These are phyloP conservation scores for Penicillium sp. DNA, from an alignment of 2,329 filamentous ascomycete species.

Conservation along the genomic window DNA sequence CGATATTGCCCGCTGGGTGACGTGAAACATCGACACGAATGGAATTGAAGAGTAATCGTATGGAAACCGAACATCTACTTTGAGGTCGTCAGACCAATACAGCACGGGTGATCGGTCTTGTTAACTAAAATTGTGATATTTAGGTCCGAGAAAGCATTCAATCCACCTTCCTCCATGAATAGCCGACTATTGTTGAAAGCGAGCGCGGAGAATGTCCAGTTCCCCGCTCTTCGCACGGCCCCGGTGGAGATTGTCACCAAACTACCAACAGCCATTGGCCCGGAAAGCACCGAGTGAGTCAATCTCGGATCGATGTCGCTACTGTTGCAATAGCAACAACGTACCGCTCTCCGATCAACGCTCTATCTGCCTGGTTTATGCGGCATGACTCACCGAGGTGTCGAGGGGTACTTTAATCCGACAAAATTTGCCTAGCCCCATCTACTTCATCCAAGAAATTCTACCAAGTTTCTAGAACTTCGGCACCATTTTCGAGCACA, in stretches of 20 bases:
- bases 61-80: too few relatives aligned
- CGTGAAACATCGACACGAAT: too few relatives aligned
- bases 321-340: not conserved
- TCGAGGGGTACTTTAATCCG: not conserved
- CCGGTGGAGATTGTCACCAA: not conserved
- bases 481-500: not conserved
- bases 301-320: not conserved
- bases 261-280: not conserved
- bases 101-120: too few relatives aligned
- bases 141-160: too few relatives aligned
- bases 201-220: not conserved
- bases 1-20: conserved; percentile 7
- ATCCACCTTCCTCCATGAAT: too few relatives aligned
- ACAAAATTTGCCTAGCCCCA: not conserved
- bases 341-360: not conserved
- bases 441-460: not conserved
- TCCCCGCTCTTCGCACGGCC: not conserved
- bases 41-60: too few relatives aligned
- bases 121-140: too few relatives aligned
- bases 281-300: not conserved
- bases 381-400: not conserved
- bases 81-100: too few relatives aligned
- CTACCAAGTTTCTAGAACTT: not conserved
- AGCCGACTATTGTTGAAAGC: not conserved
- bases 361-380: not conserved